Evolutionary conservation across 495 filamentous ascomycete genomes (phyloP), one percentile per base, ranked within the genome.

Genomic region (Pseudevernia furfuracea): DNA sequence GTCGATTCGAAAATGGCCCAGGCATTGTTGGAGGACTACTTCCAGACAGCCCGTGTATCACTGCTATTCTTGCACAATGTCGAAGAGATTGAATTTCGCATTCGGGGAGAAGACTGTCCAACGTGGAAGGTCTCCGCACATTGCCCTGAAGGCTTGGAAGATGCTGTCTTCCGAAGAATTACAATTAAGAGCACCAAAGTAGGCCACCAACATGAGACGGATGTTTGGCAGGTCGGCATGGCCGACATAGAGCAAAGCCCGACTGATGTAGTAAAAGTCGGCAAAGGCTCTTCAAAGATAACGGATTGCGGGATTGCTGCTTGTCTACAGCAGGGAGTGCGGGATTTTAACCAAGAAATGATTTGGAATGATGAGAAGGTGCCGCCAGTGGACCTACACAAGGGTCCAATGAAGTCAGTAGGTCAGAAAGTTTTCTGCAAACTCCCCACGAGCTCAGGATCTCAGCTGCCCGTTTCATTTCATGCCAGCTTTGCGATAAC

Each of bases 271-370:
- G 46, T 49, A 21, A 63, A 59, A 5, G 68, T 55, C 38, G 65
- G 66, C 3, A 68, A 68, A 60, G 63, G 66, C 28, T 41, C 67
- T 19, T 70, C 66, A 44, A 76, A 78, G 37, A 61, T 73, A 39
- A 68, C 73, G 30, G 73, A 71, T 59, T 77, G 74, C 63, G 75
- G 77, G 1, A 64, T 79, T 44, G 77, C 77, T 37, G 74, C 69
- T 12, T 63, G 68, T 49, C 32, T 63, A 21, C 59, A 58, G 23
- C 41, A 17, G 14, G 23, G 37, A 30, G 12, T 7, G 8, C 5
- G 11, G 14, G 38, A 43, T 23, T 25, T 15, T 25, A 23, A 30
- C 2, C 4, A 21, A 38, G 41, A 30, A 21, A 52, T 19, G 1
- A 37, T 2, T 2, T 3, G 1, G 23, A 7, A 4, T 12, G 55